Percentiles rank a stretch among this genome's conserved stretches.
These are phyloP conservation scores for Coniochaeta prunicola DNA, from an alignment of 2,329 filamentous ascomycete species.

Conservation along the genomic window DNA sequence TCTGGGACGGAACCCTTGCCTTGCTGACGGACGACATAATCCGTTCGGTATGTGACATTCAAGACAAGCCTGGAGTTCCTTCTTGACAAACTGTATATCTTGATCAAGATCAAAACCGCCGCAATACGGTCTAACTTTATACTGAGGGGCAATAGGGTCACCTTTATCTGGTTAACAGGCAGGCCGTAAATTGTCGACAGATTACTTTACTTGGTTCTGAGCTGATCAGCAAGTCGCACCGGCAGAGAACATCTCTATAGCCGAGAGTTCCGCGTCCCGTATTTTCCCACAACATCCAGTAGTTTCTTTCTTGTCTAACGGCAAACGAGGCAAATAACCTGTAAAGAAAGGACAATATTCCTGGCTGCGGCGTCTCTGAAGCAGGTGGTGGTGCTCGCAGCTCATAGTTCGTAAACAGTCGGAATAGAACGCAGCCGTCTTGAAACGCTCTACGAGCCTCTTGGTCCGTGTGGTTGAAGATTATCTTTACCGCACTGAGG, in stretches of 20 bases:
- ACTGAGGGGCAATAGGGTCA: not conserved
- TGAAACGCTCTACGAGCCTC: not conserved
- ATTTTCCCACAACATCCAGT: not conserved
- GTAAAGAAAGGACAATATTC: not conserved
- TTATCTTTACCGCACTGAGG: not conserved
- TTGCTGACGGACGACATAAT: not conserved
- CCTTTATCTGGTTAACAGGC: not conserved
- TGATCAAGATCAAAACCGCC: not conserved
- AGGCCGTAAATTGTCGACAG: not conserved
- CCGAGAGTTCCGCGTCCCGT: not conserved
- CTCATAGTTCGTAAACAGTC: not conserved
- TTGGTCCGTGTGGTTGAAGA: not conserved
- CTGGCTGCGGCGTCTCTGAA: not conserved
- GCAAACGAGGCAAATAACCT: not conserved
- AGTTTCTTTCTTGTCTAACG: not conserved
- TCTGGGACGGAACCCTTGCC: not conserved
- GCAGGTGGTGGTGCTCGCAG: not conserved
- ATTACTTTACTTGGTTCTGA: not conserved
- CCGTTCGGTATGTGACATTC: not conserved
- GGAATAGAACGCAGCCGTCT: not conserved
- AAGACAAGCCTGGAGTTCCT: not conserved
- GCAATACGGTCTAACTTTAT: not conserved
- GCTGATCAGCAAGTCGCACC: not conserved
- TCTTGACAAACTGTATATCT: not conserved
- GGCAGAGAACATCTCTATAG: not conserved